phyloP scores from a whole-genome alignment of 495 filamentous ascomycete genomes.

The Annulohypoxylon stygium region DNA sequence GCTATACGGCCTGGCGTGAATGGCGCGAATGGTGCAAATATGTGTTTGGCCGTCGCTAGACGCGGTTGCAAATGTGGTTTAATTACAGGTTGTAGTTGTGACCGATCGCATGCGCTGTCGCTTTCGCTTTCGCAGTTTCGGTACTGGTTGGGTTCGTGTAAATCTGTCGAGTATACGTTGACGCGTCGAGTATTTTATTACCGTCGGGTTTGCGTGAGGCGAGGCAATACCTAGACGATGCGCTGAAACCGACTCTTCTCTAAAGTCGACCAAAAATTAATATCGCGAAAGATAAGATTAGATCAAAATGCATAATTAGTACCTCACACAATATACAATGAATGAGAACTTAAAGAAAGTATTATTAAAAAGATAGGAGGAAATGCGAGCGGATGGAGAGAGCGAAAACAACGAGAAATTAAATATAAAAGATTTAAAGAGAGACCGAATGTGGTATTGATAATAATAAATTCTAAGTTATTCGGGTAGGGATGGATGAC shows the following conservation, averaged over 20 bases:
- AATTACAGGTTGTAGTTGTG: slow-evolving; percentile 5
- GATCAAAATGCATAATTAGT: not conserved
- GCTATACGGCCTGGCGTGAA: slow-evolving; percentile 13
- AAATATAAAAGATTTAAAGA: slow-evolving; percentile 13
- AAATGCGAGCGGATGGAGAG: not conserved
- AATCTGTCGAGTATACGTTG: not conserved
- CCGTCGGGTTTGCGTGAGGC: not conserved
- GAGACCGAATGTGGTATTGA: slow-evolving; percentile 29
- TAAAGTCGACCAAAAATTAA: slow-evolving; percentile 15
- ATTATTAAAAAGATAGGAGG: slow-evolving; percentile 13
- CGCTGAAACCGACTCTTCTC: not conserved
- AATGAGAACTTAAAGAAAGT: slow-evolving; percentile 16
- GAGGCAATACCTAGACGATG: not conserved
- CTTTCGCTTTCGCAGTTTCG: slow-evolving; percentile 8
- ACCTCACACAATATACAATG: slow-evolving; percentile 3
- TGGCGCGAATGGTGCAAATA: not conserved
- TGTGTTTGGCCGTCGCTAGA: slow-evolving; percentile 1
- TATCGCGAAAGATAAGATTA: slow-evolving; percentile 9
- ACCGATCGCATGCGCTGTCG: slow-evolving; percentile 12
- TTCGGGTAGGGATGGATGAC: not conserved
- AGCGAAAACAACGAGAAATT: not conserved
- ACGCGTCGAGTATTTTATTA: slow-evolving; percentile 13
- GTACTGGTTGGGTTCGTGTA: slow-evolving; percentile 1
- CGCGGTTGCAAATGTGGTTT: slow-evolving; percentile 1
- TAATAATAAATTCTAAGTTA: slow-evolving; percentile 33